phyloP scores from a whole-genome alignment of 805 yeast genomes.

The Kluyveromyces dobzhanskii region DNA sequence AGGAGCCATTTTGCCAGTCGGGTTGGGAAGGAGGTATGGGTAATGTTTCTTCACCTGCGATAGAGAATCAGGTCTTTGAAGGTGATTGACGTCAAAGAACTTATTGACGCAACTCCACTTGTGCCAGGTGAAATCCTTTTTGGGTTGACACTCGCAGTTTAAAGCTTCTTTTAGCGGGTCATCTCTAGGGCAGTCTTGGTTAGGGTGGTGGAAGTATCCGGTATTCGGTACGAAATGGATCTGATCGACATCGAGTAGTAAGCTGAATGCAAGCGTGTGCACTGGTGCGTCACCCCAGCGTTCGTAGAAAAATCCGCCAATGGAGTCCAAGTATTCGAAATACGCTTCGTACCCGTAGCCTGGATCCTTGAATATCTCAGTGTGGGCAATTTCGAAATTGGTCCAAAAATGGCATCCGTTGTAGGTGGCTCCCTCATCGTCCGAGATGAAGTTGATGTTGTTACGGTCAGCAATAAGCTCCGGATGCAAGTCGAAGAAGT shows the following conservation, averaged over 20 bases:
- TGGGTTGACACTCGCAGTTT: slow-evolving; percentile 53
- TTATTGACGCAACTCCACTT: slow-evolving; percentile 53
- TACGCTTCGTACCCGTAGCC: slow-evolving; percentile 47
- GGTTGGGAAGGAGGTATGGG: no score
- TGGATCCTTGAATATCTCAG: slow-evolving; percentile 70
- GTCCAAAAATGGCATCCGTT: slow-evolving; percentile 82
- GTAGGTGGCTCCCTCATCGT: slow-evolving; percentile 35
- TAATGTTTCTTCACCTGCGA: neutral
- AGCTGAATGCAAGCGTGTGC: slow-evolving; percentile 63
- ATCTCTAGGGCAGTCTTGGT: slow-evolving; percentile 63
- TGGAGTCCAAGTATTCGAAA: slow-evolving; percentile 52
- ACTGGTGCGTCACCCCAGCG: slow-evolving; percentile 45
- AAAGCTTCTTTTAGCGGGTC: slow-evolving; percentile 39
- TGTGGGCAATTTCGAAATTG: slow-evolving; percentile 75
- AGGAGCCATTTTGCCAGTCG: neutral
- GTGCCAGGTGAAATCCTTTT: slow-evolving; percentile 58
- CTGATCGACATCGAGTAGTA: slow-evolving; percentile 59
- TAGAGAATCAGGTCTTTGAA: slow-evolving; percentile 9
- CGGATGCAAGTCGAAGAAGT: slow-evolving; percentile 48
- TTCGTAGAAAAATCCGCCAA: slow-evolving; percentile 71
- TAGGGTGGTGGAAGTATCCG: slow-evolving; percentile 71
- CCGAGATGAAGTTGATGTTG: slow-evolving; percentile 55
- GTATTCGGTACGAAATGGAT: slow-evolving; percentile 86
- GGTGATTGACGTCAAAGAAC: slow-evolving; percentile 31
- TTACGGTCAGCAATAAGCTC: slow-evolving; percentile 51